Conservation (phyloP, 305 asterid genomes). For the Fraxinus latifolia region DNA sequence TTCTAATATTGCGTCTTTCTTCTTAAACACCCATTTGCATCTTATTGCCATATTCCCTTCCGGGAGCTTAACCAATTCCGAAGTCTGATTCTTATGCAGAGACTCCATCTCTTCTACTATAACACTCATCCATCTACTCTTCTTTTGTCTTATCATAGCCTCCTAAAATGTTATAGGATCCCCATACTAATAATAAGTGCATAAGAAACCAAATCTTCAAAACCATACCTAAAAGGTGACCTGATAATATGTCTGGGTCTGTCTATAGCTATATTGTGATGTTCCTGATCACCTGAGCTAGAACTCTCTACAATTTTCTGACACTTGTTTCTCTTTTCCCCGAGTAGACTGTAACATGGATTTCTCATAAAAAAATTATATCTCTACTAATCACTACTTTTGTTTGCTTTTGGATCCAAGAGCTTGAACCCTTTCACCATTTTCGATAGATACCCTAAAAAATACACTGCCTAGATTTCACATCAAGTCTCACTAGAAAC, state of each 20-base stretch:
- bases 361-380: not conserved
- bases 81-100: not conserved
- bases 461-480: not conserved
- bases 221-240: not conserved
- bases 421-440: not conserved
- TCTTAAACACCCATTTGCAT: too few relatives aligned
- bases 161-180: too few relatives aligned
- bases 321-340: not conserved
- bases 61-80: not conserved
- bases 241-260: too few relatives aligned
- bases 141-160: not conserved
- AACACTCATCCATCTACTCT: not conserved
- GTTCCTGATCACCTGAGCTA: not conserved
- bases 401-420: not conserved
- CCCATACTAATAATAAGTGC: not conserved
- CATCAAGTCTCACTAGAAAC: not conserved
- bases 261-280: not conserved
- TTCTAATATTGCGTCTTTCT: not conserved
- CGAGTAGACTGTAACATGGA: not conserved
- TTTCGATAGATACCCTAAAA: not conserved
- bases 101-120: not conserved
- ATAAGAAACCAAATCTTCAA: not conserved
- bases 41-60: accelerated
- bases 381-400: too few relatives aligned
- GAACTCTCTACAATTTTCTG: too few relatives aligned